Conservation (phyloP, 2,329 filamentous ascomycete genomes). For the Claviceps digitariae region DNA sequence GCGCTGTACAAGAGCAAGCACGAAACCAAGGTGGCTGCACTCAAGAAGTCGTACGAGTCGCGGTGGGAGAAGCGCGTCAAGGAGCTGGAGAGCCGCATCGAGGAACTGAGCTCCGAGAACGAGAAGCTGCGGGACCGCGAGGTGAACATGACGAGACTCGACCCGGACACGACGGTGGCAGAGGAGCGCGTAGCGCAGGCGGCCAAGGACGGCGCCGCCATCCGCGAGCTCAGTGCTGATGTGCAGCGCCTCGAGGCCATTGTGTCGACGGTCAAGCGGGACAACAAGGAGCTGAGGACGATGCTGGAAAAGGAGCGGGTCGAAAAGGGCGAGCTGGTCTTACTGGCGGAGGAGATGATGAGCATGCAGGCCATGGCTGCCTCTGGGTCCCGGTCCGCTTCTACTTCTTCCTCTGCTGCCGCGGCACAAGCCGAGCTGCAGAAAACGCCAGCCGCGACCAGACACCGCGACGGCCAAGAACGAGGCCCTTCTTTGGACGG, state of each 20-base stretch:
- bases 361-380: conserved; percentile 37
- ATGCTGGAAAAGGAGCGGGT: conserved; percentile 62
- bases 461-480: background rate
- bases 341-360: conserved; percentile 75
- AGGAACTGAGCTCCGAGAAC: conserved; percentile 58
- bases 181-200: conserved; percentile 44
- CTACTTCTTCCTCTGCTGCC: background rate
- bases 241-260: conserved; percentile 64
- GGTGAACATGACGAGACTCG: conserved; percentile 47
- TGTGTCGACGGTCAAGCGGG: conserved; percentile 52
- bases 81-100: conserved; percentile 61
- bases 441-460: background rate
- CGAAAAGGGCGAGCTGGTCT: conserved; percentile 73
- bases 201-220: conserved; percentile 51
- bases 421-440: conserved; percentile 9
- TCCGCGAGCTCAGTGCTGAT: conserved; percentile 57
- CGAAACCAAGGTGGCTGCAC: conserved; percentile 82
- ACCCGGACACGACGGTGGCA: conserved; percentile 29
- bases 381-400: no score
- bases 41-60: conserved; percentile 74
- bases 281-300: conserved; percentile 51
- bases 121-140: conserved; percentile 57
- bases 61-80: conserved; percentile 81
- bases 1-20: conserved; percentile 93
- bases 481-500: background rate